Evolutionary conservation across 768 basidiomycete species (phyloP).

Genomic region (Termitomyces sp.): DNA sequence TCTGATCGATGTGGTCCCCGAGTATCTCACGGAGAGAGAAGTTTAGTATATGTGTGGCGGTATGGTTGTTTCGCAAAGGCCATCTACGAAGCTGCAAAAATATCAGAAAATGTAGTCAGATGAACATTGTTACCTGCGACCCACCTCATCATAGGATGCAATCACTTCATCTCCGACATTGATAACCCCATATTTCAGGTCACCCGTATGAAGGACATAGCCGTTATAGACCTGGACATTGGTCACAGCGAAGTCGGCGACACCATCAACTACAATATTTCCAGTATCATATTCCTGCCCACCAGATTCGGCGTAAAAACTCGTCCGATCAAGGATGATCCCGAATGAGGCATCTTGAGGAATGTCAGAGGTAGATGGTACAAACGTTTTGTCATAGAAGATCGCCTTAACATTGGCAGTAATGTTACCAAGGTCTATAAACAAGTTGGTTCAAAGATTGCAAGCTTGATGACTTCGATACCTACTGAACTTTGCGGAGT

Average conservation of each 20-base stretch:
- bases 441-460: background rate
- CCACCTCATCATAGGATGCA: constrained; percentile 89
- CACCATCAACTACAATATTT: constrained; percentile 87
- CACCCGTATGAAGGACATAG: constrained; percentile 92
- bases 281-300: constrained; percentile 98
- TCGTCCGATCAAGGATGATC: constrained; percentile 85
- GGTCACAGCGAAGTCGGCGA: constrained; percentile 88
- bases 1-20: constrained; percentile 97
- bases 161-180: constrained; percentile 78
- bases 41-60: constrained; percentile 98
- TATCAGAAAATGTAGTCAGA: background rate
- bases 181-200: constrained; percentile 84
- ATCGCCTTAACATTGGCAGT: constrained; percentile 76
- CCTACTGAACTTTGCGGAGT: constrained; percentile 87
- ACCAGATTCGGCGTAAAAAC: constrained; percentile 96
- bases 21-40: constrained; percentile 88
- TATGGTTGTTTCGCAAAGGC: constrained; percentile 97
- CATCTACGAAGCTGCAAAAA: constrained; percentile 73
- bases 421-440: constrained; percentile 71
- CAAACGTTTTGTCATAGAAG: constrained; percentile 77
- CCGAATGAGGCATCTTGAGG: constrained; percentile 74
- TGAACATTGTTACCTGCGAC: constrained; percentile 2
- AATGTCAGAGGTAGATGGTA: constrained; percentile 61
- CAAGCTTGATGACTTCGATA: constrained; percentile 3
- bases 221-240: constrained; percentile 95